phyloP scores from a whole-genome alignment of 2,329 filamentous ascomycete genomes.

The Penicillium sp. region DNA sequence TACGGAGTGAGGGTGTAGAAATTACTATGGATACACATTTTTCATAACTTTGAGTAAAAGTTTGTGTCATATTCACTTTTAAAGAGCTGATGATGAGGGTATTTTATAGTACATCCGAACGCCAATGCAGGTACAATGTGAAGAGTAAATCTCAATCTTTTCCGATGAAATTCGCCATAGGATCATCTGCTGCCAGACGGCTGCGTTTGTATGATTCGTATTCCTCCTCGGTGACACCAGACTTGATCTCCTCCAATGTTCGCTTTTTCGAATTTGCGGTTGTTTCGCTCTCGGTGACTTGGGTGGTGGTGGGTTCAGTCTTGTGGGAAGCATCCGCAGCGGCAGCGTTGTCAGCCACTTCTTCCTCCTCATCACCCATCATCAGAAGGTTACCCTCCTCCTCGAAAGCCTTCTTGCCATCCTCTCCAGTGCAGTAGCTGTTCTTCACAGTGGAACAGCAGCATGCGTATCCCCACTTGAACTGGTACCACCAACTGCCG shows the following conservation, averaged over 20 bases:
- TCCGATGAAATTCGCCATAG: constrained; percentile 80
- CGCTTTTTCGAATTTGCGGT: constrained; percentile 62
- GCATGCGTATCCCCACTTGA: constrained; percentile 94
- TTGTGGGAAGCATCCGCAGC: constrained; percentile 24
- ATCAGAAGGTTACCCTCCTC: constrained; percentile 66
- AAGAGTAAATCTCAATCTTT: constrained; percentile 53
- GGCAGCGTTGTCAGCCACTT: constrained; percentile 5
- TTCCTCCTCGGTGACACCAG: constrained; percentile 77
- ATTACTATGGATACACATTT: accelerated
- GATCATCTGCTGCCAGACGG: constrained; percentile 72
- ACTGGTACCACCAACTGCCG: constrained; percentile 97
- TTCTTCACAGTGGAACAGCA: constrained; percentile 95
- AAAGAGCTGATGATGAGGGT: constrained; percentile 16
- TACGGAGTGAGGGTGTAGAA: too few species aligned
- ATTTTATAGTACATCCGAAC: constrained; percentile 24
- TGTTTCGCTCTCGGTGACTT: constrained; percentile 32
- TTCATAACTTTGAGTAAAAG: neutral
- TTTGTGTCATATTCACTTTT: neutral
- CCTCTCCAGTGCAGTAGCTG: constrained; percentile 94
- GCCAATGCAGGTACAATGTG: constrained; percentile 14
- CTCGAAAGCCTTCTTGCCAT: constrained; percentile 78
- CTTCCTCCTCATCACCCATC: constrained; percentile 31
- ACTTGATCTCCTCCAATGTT: constrained; percentile 75
- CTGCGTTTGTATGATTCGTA: constrained; percentile 83
- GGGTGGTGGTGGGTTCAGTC: constrained; percentile 30